Conservation (phyloP, 768 basidiomycete genomes). For the Tricholoma saponaceum region DNA sequence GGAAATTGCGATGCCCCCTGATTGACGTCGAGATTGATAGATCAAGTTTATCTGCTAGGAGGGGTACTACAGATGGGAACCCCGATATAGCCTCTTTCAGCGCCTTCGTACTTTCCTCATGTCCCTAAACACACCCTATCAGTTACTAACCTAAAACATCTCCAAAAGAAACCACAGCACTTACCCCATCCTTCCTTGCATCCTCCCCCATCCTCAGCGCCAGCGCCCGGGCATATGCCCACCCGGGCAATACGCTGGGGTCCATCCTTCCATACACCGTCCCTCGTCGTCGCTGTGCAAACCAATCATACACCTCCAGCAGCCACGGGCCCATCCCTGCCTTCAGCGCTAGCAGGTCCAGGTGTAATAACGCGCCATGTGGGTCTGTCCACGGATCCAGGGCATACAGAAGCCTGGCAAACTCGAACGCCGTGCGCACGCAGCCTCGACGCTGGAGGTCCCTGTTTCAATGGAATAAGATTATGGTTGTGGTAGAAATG, state of each 20-base stretch:
- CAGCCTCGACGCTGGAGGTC: slow-evolving; percentile 89
- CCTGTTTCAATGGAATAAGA: slow-evolving; percentile 30
- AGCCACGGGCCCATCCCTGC: slow-evolving; percentile 80
- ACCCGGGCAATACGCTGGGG: slow-evolving; percentile 70
- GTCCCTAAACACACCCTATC: slow-evolving; percentile 35
- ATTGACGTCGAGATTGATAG: slow-evolving; percentile 55
- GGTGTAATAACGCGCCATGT: slow-evolving; percentile 76
- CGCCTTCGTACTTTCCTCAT: slow-evolving; percentile 58
- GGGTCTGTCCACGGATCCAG: slow-evolving; percentile 89
- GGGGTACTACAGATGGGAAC: slow-evolving; percentile 79
- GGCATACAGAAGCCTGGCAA: slow-evolving; percentile 78
- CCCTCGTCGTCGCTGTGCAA: slow-evolving; percentile 23
- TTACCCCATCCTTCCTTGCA: slow-evolving; percentile 36
- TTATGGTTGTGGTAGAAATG: not conserved
- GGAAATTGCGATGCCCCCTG: slow-evolving; percentile 58
- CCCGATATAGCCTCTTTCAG: slow-evolving; percentile 68
- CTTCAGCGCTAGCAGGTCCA: slow-evolving; percentile 85
- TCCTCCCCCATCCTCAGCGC: slow-evolving; percentile 54
- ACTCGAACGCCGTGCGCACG: slow-evolving; percentile 87
- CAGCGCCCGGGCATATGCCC: slow-evolving; percentile 69
- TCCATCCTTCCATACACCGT: slow-evolving; percentile 33
- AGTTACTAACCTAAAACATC: not conserved
- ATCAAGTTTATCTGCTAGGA: slow-evolving; percentile 85
- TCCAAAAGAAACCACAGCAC: not conserved
- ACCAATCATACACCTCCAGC: slow-evolving; percentile 57